These are phyloP conservation scores for Asterophora parasitica DNA, from an alignment of 768 basidiomycete genomes.

Conservation along the genomic window DNA sequence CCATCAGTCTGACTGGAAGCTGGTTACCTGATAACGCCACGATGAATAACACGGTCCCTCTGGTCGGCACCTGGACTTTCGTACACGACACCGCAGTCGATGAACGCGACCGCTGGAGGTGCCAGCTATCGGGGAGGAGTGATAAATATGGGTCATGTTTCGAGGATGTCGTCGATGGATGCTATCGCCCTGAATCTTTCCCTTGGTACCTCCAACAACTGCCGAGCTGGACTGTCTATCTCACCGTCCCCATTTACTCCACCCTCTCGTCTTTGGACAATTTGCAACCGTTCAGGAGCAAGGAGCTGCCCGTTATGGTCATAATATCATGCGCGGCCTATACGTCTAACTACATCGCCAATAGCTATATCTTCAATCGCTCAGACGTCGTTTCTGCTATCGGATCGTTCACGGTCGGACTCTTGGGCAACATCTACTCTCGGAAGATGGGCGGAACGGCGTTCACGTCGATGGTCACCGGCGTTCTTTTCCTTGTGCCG, in stretches of 20 bases:
- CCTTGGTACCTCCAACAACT: constrained; percentile 82
- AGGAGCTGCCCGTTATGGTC: constrained; percentile 78
- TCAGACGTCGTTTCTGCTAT: constrained; percentile 83
- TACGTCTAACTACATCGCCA: constrained; percentile 75
- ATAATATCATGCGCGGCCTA: constrained; percentile 77
- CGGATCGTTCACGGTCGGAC: constrained; percentile 76
- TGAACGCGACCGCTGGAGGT: constrained; percentile 26
- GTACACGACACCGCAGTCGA: constrained; percentile 43
- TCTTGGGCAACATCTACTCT: constrained; percentile 79
- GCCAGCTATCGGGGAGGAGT: too few relatives aligned
- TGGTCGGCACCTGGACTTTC: constrained; percentile 64
- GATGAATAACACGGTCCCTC: constrained; percentile 35
- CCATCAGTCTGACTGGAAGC: constrained; percentile 54
- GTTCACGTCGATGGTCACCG: constrained; percentile 88
- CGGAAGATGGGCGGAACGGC: constrained; percentile 81
- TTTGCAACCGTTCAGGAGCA: constrained; percentile 68
- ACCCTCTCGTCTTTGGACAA: constrained; percentile 72
- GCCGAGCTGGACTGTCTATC: constrained; percentile 70
- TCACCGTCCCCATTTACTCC: constrained; percentile 76
- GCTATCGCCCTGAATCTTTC: constrained; percentile 60
- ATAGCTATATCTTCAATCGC: constrained; percentile 80
- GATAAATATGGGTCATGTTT: too few relatives aligned
- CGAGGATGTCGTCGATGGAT: constrained; percentile 47
- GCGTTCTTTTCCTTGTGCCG: constrained; percentile 82
- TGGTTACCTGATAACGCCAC: constrained; percentile 63